These are phyloP conservation scores for Allium cepa DNA, from an alignment of 106 monocot genomes.

Conservation along the genomic window DNA sequence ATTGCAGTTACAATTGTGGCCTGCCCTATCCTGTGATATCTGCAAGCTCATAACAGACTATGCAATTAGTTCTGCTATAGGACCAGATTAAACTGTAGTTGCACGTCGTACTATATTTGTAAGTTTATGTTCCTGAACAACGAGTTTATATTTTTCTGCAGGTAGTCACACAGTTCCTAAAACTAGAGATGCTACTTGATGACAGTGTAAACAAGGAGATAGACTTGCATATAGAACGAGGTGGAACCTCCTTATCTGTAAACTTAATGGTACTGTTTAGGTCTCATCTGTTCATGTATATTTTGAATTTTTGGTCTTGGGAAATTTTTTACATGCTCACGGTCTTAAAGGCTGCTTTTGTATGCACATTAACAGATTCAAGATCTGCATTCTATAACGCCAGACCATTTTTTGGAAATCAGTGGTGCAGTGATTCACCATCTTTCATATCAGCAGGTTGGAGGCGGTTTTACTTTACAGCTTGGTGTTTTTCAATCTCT, in stretches of 20 bases:
- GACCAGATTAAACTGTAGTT: no score
- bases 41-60: no score
- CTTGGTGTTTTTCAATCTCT: not conserved
- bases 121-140: no score
- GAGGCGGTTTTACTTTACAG: not conserved
- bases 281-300: not conserved
- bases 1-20: no score
- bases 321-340: not conserved
- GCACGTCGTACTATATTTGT: no score
- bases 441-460: slow-evolving; percentile 95
- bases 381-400: slow-evolving; percentile 92
- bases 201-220: slow-evolving; percentile 52
- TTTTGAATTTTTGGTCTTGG: not conserved
- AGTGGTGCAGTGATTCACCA: slow-evolving; percentile 91
- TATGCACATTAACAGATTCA: slow-evolving; percentile 46
- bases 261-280: slow-evolving; percentile 46
- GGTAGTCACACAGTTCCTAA: slow-evolving; percentile 95
- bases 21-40: no score
- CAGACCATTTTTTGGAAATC: slow-evolving; percentile 83
- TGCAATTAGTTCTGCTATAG: no score
- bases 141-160: slow-evolving; percentile 18
- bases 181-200: slow-evolving; percentile 77
- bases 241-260: slow-evolving; percentile 47
- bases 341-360: not conserved
- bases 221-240: slow-evolving; percentile 79